Percentiles rank a stretch among this genome's conserved stretches.
Conservation (phyloP, 306 rosid species). For the Casuarina equisetifolia region DNA sequence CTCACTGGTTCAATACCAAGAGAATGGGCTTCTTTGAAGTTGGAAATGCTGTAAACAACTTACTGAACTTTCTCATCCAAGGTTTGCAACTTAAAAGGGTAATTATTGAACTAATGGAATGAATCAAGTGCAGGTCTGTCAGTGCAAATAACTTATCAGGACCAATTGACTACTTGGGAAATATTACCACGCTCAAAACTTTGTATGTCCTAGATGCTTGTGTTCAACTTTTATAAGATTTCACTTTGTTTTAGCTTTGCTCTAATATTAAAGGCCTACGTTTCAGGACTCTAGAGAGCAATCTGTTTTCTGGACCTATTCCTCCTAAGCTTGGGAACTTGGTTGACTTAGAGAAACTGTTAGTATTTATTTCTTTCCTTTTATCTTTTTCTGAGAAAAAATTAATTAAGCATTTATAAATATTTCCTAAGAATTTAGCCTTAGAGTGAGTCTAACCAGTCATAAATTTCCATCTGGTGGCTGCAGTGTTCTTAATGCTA, state of each 20-base stretch:
- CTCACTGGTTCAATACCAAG: conserved; percentile 35
- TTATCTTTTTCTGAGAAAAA: neutral
- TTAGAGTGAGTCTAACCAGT: neutral
- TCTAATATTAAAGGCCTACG: neutral
- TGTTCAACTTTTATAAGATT: neutral
- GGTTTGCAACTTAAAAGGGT: neutral
- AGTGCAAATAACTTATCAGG: conserved; percentile 31
- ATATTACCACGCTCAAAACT: conserved; percentile 12
- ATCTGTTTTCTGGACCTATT: conserved; percentile 12
- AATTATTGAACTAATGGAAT: neutral
- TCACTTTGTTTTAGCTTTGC: neutral
- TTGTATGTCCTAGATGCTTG: conserved; percentile 16
- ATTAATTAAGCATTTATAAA: neutral
- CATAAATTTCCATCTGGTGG: neutral
- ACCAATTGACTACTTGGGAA: conserved; percentile 27
- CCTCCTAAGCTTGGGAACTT: conserved; percentile 19
- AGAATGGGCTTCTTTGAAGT: conserved; percentile 33
- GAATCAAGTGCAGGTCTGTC: conserved; percentile 14
- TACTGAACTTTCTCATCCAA: neutral
- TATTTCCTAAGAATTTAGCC: neutral
- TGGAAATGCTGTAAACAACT: conserved; percentile 31
- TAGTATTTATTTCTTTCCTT: neutral
- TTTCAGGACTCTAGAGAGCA: conserved; percentile 30
- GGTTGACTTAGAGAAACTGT: conserved; percentile 30
- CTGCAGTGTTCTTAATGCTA: conserved; percentile 27